Conservation (phyloP, 768 basidiomycete species). For the Coprinopsis sp. region DNA sequence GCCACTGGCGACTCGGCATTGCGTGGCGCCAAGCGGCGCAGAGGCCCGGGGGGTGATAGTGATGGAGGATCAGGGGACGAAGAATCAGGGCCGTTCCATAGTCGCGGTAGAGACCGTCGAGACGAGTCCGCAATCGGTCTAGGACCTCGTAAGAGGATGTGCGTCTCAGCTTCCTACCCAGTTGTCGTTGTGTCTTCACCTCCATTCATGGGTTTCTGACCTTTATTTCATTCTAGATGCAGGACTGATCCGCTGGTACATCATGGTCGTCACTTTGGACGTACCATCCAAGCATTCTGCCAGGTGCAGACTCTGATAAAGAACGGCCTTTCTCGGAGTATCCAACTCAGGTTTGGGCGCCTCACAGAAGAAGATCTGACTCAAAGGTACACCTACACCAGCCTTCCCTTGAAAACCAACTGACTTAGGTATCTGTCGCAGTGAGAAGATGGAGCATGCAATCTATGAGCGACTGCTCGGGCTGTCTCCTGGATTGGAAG, state of each 20-base stretch:
- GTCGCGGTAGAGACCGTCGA: too few species aligned
- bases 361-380: slow-evolving; percentile 3
- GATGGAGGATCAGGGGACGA: too few species aligned
- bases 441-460: slow-evolving; percentile 12
- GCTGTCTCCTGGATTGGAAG: slow-evolving; percentile 13
- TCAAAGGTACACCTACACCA: neutral
- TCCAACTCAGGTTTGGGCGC: slow-evolving; percentile 8
- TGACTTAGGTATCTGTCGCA: neutral
- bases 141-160: neutral
- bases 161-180: neutral
- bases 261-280: slow-evolving; percentile 19
- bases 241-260: slow-evolving; percentile 16
- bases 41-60: too few species aligned
- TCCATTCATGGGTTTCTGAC: too few species aligned
- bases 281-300: slow-evolving; percentile 17
- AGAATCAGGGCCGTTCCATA: too few species aligned
- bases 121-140: neutral
- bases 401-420: neutral
- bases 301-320: slow-evolving; percentile 16
- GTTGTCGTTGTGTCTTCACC: too few species aligned
- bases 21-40: too few species aligned
- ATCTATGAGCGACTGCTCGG: slow-evolving; percentile 13
- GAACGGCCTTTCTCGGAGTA: slow-evolving; percentile 11
- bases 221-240: neutral
- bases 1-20: too few species aligned